Base-by-base conservation (phyloP, 345 rosid species). In the Aethionema arabicum region DNA sequence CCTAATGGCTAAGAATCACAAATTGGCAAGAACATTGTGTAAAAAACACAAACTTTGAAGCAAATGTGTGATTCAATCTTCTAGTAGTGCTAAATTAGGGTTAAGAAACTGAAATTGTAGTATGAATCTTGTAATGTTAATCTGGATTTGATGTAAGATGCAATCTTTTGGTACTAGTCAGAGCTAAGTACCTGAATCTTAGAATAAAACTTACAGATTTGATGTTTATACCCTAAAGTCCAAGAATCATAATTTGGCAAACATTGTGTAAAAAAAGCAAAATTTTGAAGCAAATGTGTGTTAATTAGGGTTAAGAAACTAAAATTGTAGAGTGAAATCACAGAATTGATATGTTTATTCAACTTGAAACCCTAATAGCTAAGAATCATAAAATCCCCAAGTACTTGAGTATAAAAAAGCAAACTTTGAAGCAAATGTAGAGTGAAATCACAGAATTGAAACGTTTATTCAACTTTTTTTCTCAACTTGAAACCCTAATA, bases 221-320 rank as follows among this genome's bases (percentile, higher is more conserved):
- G 49, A 58, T 62, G 32, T 69, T 68, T 47, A 5, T 32, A 69
- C 45, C 43, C 27, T 60, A 69, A n/a, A n/a, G 55, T 40, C 47
- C 32, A 70, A 57, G 54, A 70, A 43, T 50, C 59, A 56, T 59
- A 63, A 65, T 50, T 56, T 57, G 50, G 40, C 10, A 67, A 39
- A 29, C 12, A 1, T 7, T 7, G 15, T 41, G 11, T 0, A 10
- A 46, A 41, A 50, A 41, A 61, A 38, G 7, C 16, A 30, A 5
- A 53, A 11, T 45, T 35, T 63, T 70, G 44, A 64, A 50, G 21
- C 31, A 59, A 63, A 37, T 21, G 27, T 21, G 27, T 21, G 27
- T 21, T 21, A 21, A 21, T 2, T 21, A 21, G 27, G 27, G 27
- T 21, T 21, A 21, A 21, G n/a, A 21, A 21, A 21, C 27, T 21